A percentile compares a stretch with the other conserved stretches of the same genome.
Evolutionary conservation across 2,329 filamentous ascomycete species (phyloP).

Genomic region (Volutella citrinella): DNA sequence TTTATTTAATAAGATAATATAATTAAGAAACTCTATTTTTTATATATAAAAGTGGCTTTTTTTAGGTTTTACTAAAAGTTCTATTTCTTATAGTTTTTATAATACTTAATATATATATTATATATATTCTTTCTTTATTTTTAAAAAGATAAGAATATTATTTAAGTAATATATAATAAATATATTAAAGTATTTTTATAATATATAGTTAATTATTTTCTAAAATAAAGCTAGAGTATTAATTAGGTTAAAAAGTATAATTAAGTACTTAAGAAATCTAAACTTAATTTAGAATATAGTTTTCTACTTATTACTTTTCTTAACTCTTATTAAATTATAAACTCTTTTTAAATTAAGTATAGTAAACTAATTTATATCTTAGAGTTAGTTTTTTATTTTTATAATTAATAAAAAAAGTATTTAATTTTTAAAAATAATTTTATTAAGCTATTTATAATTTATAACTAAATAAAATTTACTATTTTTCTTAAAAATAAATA

Average conservation of each 20-base stretch:
- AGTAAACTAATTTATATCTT: no score
- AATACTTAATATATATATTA: constrained; percentile 16
- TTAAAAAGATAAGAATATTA: constrained; percentile 20
- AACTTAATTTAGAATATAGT: constrained; percentile 32
- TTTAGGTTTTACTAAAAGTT: constrained; percentile 12
- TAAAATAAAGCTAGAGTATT: constrained; percentile 18
- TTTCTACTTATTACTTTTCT: constrained; percentile 31
- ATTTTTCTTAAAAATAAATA: no score
- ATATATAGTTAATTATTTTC: constrained; percentile 20
- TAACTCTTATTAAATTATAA: no score
- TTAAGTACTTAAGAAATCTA: no score
- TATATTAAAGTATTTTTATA: no score
- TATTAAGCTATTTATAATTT: no score
- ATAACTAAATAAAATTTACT: no score
- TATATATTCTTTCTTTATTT: constrained; percentile 14
- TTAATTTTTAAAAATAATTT: no score
- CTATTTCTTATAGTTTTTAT: constrained; percentile 9
- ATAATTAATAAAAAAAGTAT: no score
- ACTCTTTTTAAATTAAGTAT: no score
- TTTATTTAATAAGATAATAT: constrained; percentile 9
- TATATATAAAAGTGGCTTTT: constrained; percentile 14
- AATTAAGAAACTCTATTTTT: constrained; percentile 11
- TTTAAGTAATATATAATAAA: constrained; percentile 18
- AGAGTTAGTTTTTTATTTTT: no score
- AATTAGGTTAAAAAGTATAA: constrained; percentile 24